phyloP scores from a whole-genome alignment of 2,329 filamentous ascomycete genomes.

The Hypoxylon rubiginosum region DNA sequence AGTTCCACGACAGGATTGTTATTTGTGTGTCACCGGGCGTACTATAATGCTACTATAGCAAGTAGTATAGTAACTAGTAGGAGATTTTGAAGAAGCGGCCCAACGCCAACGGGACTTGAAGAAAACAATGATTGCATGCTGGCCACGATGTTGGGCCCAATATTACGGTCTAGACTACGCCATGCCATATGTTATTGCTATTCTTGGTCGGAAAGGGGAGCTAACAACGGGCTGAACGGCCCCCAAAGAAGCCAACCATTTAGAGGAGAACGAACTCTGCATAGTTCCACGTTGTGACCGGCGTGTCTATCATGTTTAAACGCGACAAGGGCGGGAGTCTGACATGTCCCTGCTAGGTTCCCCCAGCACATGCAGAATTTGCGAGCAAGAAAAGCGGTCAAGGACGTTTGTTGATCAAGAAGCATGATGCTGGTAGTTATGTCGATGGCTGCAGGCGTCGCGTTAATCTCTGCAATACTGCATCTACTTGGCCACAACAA shows the following conservation, averaged over 20 bases:
- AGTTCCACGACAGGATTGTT: slow-evolving; percentile 2
- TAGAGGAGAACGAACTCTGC: neutral
- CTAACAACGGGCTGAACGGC: neutral
- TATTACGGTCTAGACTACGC: neutral
- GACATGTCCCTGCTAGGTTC: neutral
- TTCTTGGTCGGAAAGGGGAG: neutral
- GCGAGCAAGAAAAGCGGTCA: neutral
- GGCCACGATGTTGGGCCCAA: neutral
- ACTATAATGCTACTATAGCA: slow-evolving; percentile 1
- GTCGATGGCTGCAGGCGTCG: neutral
- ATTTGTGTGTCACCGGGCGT: slow-evolving; percentile 7
- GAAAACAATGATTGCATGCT: neutral
- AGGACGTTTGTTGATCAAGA: neutral
- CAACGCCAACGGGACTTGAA: neutral
- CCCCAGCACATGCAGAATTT: neutral
- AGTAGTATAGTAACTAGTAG: neutral
- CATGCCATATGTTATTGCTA: neutral
- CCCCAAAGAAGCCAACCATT: neutral
- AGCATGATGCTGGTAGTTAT: neutral
- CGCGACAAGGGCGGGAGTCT: neutral
- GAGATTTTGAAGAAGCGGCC: neutral
- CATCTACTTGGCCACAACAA: neutral
- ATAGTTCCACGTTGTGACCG: neutral
- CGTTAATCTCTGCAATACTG: neutral
- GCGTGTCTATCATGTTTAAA: neutral